Evolutionary conservation across 768 basidiomycete genomes (phyloP), one percentile per base, ranked within the genome.

Genomic region (Mycena metata): DNA sequence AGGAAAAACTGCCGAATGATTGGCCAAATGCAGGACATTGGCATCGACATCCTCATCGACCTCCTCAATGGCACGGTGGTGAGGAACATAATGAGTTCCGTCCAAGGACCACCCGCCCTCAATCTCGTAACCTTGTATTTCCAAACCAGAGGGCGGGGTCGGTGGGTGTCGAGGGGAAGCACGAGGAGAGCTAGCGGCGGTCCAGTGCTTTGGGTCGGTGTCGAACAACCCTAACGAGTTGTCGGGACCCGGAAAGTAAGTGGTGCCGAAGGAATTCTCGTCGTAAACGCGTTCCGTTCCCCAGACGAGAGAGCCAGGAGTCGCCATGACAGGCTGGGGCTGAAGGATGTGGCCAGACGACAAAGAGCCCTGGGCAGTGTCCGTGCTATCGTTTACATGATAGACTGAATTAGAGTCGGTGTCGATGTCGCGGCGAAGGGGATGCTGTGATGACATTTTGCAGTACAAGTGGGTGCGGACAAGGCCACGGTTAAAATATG

Each of bases 61-160:
- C 42, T 69, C 64, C 42, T 61, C 55, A 33, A 74, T 70, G 10
- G 45, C 45, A 21, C 71, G 71, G 46, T 64, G 71, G 46, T 64
- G 62, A 47, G 71, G 60, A 2, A 66, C 62, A 58, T 74, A 74
- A 17, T 57, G 59, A 15, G 71, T 60, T 23, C 55, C 71, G 56
- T 74, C 71, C 26, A 52, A 30, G 7, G 55, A 51, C 73, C 73
- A 74, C 2, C 71, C 73, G 24, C 73, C 73, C 57, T 72, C 71
- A 33, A 57, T 58, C 9, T 74, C 66, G 45, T 47, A 64, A 23
- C 70, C 64, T 63, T 66, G 30, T 13, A 70, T 66, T 55, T 63
- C 16, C 26, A 30, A 26, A 19, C 36, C 52, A 52, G 60, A 16
- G 41, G 36, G 64, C 6, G 61, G 67, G n/a, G 49, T 60, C 54